phyloP scores from a whole-genome alignment of 345 rosid species.

The Garcia nutans region DNA sequence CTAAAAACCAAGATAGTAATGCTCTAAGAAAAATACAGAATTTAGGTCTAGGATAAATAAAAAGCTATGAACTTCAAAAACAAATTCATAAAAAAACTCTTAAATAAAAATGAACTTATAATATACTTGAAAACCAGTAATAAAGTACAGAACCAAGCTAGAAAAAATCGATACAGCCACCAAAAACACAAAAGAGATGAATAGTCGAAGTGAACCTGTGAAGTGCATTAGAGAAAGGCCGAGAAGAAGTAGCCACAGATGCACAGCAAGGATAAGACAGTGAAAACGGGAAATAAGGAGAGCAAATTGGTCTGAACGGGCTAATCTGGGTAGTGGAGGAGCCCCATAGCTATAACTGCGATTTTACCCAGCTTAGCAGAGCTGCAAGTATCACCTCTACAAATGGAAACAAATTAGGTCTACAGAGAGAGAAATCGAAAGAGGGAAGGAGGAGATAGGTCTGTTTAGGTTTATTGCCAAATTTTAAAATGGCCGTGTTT shows the following conservation, averaged over 20 bases:
- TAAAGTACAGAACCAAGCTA: neutral
- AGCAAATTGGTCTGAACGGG: constrained; percentile 43
- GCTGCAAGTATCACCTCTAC: constrained; percentile 2
- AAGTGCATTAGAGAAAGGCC: constrained; percentile 20
- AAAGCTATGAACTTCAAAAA: no score
- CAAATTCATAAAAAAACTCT: neutral
- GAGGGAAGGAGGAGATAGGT: no score
- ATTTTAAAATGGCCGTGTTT: no score
- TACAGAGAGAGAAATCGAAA: no score
- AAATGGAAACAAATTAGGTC: no score
- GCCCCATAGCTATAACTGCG: constrained; percentile 57
- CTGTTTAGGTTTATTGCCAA: no score
- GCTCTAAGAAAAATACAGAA: neutral
- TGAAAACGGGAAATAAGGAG: constrained; percentile 36
- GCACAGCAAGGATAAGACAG: constrained; percentile 35
- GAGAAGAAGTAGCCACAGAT: constrained; percentile 23
- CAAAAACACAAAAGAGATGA: neutral
- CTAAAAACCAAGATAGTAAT: neutral
- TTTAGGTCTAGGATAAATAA: neutral
- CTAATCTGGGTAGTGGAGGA: constrained; percentile 43
- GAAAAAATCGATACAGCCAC: neutral
- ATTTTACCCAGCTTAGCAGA: constrained; percentile 50
- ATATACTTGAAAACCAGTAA: neutral
- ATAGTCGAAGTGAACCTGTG: constrained; percentile 37
- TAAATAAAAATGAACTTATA: neutral